Conservation (phyloP, 768 basidiomycete species). For the Cystoderma amianthinum region DNA sequence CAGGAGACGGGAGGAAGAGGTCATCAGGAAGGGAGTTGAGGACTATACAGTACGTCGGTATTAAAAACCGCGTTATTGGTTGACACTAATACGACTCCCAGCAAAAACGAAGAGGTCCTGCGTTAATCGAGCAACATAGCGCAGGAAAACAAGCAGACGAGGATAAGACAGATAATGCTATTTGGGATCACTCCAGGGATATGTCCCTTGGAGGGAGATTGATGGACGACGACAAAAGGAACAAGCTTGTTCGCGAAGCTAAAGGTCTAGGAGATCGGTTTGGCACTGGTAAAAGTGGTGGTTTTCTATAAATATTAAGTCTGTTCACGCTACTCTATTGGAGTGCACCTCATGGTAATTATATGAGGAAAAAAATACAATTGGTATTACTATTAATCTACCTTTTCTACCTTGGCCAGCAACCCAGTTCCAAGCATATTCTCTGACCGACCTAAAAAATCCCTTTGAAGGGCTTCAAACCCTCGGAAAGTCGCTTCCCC, state of each 20-base stretch:
- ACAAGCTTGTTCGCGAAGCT: slow-evolving; percentile 74
- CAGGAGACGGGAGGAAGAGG: slow-evolving; percentile 57
- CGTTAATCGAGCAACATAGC: slow-evolving; percentile 50
- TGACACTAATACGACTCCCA: slow-evolving; percentile 10
- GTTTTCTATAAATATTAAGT: slow-evolving; percentile 39
- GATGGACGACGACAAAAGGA: slow-evolving; percentile 83
- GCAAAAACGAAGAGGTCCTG: slow-evolving; percentile 44
- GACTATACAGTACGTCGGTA: slow-evolving; percentile 76
- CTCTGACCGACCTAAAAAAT: slow-evolving; percentile 30
- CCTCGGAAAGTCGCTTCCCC: slow-evolving; percentile 34
- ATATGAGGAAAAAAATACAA: neutral
- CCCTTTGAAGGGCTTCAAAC: slow-evolving; percentile 26
- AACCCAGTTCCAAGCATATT: slow-evolving; percentile 21
- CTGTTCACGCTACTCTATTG: neutral
- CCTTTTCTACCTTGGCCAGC: neutral
- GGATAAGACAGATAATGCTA: slow-evolving; percentile 50
- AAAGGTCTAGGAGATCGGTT: slow-evolving; percentile 80
- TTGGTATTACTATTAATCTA: neutral
- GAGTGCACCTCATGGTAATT: too few species aligned
- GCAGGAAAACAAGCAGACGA: slow-evolving; percentile 26
- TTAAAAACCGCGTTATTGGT: too few species aligned
- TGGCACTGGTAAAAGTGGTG: slow-evolving; percentile 62
- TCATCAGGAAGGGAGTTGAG: slow-evolving; percentile 64
- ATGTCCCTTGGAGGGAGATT: slow-evolving; percentile 84
- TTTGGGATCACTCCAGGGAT: slow-evolving; percentile 92